Percentiles rank a stretch among this genome's conserved stretches.
Evolutionary conservation across 345 rosid species (phyloP).

Genomic region (Toxicodendron radicans): DNA sequence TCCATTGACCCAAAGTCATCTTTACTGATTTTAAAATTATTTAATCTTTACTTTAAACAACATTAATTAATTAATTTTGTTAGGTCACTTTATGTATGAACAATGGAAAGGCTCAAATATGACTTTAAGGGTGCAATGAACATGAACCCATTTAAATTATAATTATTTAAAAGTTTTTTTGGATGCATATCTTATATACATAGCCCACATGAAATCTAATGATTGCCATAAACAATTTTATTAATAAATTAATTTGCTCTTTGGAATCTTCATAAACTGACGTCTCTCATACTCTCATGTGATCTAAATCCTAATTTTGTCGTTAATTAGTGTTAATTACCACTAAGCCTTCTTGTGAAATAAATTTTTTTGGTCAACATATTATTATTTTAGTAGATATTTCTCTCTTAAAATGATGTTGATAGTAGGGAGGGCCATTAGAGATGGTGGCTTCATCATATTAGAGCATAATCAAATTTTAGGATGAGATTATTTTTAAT

Average conservation of each 20-base stretch:
- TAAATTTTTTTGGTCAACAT: constrained; percentile 28
- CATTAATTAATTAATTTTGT: constrained; percentile 3
- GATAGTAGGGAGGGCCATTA: constrained; percentile 32
- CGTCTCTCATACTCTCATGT: constrained; percentile 19
- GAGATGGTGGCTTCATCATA: constrained; percentile 32
- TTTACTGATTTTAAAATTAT: neutral
- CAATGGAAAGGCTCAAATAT: constrained; percentile 7
- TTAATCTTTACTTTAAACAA: constrained; percentile 17
- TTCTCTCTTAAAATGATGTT: constrained; percentile 22
- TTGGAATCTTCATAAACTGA: constrained; percentile 27
- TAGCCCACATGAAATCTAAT: constrained; percentile 33
- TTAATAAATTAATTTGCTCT: neutral
- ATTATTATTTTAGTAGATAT: constrained; percentile 16
- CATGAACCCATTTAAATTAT: constrained; percentile 11
- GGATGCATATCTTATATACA: constrained; percentile 19
- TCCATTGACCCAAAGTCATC: neutral
- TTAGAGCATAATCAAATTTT: constrained; percentile 1
- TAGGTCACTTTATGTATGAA: constrained; percentile 21
- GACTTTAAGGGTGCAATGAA: constrained; percentile 20
- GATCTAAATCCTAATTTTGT: constrained; percentile 15
- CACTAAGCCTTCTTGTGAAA: constrained; percentile 20
- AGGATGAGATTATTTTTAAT: constrained; percentile 1
- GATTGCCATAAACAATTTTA: constrained; percentile 13
- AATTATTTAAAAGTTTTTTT: constrained; percentile 12
- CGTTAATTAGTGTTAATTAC: neutral